Evolutionary conservation across 2,329 filamentous ascomycete species (phyloP).

Genomic region (Xylaria sp.): DNA sequence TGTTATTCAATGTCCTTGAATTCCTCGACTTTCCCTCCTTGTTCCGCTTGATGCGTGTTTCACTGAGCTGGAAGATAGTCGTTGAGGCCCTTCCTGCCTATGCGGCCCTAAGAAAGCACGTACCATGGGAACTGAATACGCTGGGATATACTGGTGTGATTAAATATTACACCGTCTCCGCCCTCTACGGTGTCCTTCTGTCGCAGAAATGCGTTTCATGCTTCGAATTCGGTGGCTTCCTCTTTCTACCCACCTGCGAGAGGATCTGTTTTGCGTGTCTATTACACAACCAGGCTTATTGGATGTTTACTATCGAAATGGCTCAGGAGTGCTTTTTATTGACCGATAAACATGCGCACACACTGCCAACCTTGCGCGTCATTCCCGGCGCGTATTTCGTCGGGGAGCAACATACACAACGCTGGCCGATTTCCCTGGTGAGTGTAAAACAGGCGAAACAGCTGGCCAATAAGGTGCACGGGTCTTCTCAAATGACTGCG

Average conservation of each 20-base stretch:
- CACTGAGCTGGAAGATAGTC: constrained; percentile 40
- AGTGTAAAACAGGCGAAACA: constrained; percentile 47
- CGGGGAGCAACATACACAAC: constrained; percentile 26
- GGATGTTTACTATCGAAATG: constrained; percentile 40
- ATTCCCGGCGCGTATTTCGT: constrained; percentile 43
- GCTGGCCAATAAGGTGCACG: constrained; percentile 44
- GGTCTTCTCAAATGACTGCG: constrained; percentile 31
- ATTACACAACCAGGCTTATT: constrained; percentile 39
- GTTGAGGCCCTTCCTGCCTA: constrained; percentile 50
- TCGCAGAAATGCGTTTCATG: constrained; percentile 46
- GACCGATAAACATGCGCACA: background rate
- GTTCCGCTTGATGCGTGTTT: constrained; percentile 44
- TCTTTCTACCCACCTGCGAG: constrained; percentile 49
- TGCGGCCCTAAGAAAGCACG: constrained; percentile 56
- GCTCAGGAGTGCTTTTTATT: constrained; percentile 32
- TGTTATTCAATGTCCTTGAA: constrained; percentile 42
- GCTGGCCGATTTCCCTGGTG: constrained; percentile 40
- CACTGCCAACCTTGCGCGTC: constrained; percentile 19
- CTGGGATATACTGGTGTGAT: constrained; percentile 1
- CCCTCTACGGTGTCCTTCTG: constrained; percentile 41
- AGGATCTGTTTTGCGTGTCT: constrained; percentile 49
- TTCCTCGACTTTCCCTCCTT: constrained; percentile 37
- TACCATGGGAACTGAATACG: constrained; percentile 44
- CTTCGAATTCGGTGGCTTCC: constrained; percentile 45
- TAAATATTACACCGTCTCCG: constrained; percentile 16